Evolutionary conservation across 352 stramenopile genomes (phyloP).

Genomic region (Pythium guiyangense): DNA sequence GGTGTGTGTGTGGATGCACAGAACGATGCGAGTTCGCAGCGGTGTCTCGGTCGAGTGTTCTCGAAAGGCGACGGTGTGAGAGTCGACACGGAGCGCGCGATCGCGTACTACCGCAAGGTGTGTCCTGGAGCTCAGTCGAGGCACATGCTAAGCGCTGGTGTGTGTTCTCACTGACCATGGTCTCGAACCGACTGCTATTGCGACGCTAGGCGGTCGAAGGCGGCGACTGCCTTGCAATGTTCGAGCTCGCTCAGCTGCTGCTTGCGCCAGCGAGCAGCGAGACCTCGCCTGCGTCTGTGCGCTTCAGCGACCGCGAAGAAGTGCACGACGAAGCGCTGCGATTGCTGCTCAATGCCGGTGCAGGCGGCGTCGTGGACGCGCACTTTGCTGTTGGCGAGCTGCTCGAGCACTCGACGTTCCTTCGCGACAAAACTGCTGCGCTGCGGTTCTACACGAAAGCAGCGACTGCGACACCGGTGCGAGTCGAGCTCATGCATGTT

Average conservation of each 20-base stretch:
- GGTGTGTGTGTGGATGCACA: constrained; percentile 3
- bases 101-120: constrained; percentile 47
- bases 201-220: constrained; percentile 22
- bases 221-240: constrained; percentile 48
- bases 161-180: background rate
- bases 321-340: constrained; percentile 56
- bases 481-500: background rate
- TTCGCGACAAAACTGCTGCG: constrained; percentile 41
- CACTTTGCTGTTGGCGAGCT: constrained; percentile 43
- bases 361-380: constrained; percentile 30
- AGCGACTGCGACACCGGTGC: constrained; percentile 22
- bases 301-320: constrained; percentile 48
- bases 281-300: constrained; percentile 13
- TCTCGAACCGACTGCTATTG: background rate
- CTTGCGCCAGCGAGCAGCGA: constrained; percentile 10
- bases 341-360: constrained; percentile 47
- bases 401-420: constrained; percentile 44
- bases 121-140: background rate
- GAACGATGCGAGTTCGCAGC: constrained; percentile 41
- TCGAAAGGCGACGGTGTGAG: constrained; percentile 42
- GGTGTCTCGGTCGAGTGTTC: constrained; percentile 44
- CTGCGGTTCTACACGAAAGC: constrained; percentile 63
- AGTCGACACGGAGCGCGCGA: constrained; percentile 45
- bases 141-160: too few relatives aligned
- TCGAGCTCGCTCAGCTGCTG: constrained; percentile 44